Percentiles rank a stretch among this genome's conserved stretches.
These are phyloP conservation scores for Juglanconis juglandina DNA, from an alignment of 2,329 filamentous ascomycete genomes.

Conservation along the genomic window DNA sequence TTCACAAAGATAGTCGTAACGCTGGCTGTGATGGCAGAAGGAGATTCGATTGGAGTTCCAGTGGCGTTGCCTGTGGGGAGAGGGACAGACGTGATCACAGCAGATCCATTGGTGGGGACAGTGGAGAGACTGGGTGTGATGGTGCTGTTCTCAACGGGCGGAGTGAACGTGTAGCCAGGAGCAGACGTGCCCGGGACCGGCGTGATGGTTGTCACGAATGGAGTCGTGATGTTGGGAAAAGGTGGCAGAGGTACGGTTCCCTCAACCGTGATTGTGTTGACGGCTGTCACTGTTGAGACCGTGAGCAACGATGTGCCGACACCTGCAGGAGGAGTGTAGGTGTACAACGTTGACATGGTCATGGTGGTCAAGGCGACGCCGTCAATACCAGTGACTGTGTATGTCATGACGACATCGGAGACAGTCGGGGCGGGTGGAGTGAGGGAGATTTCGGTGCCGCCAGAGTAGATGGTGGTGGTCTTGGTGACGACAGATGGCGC, in stretches of 20 bases:
- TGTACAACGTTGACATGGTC: conserved; percentile 13
- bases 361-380: conserved; percentile 10
- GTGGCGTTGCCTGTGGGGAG: conserved; percentile 6
- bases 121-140: conserved; percentile 6
- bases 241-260: background rate
- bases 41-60: background rate
- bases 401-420: conserved; percentile 22
- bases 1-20: conserved; percentile 12
- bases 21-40: conserved; percentile 5
- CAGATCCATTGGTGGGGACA: background rate
- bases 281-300: conserved; percentile 15
- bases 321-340: conserved; percentile 3
- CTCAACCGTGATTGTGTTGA: conserved; percentile 13
- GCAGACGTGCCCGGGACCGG: background rate
- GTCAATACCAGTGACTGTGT: conserved; percentile 20
- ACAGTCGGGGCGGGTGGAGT: conserved; percentile 1
- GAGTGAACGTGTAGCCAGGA: background rate
- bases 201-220: conserved; percentile 7
- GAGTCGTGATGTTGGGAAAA: conserved; percentile 3
- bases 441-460: conserved; percentile 12
- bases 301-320: conserved; percentile 11
- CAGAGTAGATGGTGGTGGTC: conserved; percentile 5
- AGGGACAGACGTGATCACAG: conserved; percentile 1
- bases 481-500: conserved; percentile 3
- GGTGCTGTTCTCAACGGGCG: background rate